phyloP scores from a whole-genome alignment of 139 green algal genomes.

The Raphidocelis subcapitata region DNA sequence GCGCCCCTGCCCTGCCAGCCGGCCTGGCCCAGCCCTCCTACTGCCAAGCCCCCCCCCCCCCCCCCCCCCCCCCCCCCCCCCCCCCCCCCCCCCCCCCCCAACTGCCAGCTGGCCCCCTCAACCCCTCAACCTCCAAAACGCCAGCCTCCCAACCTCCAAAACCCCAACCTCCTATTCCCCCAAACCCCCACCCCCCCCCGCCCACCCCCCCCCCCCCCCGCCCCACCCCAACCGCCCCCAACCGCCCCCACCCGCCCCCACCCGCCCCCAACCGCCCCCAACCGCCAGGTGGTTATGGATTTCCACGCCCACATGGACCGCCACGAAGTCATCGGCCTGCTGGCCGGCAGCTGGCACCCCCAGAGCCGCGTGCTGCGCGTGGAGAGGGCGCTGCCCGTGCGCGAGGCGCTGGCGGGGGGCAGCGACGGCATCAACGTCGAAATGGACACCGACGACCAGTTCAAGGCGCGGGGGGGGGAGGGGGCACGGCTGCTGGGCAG shows the following conservation, averaged over 20 bases:
- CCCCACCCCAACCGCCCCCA: too few species aligned
- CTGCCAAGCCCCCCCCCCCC: too few species aligned
- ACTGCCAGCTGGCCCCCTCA: too few species aligned
- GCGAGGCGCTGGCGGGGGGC: conserved; percentile 19
- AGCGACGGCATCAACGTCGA: conserved; percentile 59
- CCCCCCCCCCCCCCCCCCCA: too few species aligned
- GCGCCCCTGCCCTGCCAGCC: too few species aligned
- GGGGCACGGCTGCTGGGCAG: too few species aligned
- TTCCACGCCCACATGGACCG: conserved; percentile 72
- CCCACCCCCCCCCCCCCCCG: not conserved
- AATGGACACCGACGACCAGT: conserved; percentile 70
- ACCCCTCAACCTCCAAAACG: too few species aligned
- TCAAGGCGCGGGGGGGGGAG: conserved; percentile 22
- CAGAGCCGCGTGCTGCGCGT: conserved; percentile 32
- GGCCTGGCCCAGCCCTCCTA: too few species aligned
- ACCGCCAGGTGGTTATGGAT: conserved; percentile 66
- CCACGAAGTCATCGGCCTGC: conserved; percentile 70
- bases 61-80: too few species aligned
- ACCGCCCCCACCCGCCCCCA: not conserved
- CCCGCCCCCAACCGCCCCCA: not conserved
- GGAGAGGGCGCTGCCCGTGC: conserved; percentile 27
- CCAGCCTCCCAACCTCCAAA: too few species aligned
- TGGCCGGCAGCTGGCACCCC: conserved; percentile 57
- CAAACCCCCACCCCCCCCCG: not conserved
- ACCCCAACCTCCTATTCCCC: too few species aligned